These are phyloP conservation scores for Besnoitia besnoiti DNA, from an alignment of 169 alveolate species.

Conservation along the genomic window DNA sequence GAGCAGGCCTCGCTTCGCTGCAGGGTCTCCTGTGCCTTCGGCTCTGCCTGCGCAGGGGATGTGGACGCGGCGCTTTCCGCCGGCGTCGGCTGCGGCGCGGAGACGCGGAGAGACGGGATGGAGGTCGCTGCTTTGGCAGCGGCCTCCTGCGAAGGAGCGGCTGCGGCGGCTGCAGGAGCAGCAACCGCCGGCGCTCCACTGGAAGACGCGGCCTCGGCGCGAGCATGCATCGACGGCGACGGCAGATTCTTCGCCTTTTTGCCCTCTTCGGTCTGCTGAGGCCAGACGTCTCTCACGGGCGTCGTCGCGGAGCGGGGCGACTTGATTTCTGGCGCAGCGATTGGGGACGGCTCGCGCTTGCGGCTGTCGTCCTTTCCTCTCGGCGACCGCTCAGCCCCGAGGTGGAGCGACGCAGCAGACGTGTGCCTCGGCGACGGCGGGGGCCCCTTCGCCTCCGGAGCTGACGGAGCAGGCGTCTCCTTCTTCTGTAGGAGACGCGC, in stretches of 20 bases:
- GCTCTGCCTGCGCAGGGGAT: not conserved
- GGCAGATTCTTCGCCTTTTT: not conserved
- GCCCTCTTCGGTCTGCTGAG: not conserved
- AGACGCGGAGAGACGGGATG: not conserved
- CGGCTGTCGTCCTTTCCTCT: too few relatives aligned
- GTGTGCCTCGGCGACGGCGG: not conserved
- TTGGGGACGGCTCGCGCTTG: not conserved
- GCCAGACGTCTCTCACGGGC: not conserved
- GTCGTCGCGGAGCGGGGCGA: not conserved
- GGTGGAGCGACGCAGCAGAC: too few relatives aligned
- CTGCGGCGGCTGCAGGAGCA: too few relatives aligned
- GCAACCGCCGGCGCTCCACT: not conserved
- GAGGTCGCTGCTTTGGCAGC: too few relatives aligned
- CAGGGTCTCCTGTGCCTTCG: not conserved
- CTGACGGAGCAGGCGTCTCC: not conserved
- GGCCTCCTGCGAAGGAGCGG: too few relatives aligned
- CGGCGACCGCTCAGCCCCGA: too few relatives aligned
- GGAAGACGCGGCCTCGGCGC: not conserved
- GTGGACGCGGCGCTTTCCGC: not conserved
- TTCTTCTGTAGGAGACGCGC: conserved; percentile 34
- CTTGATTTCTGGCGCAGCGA: not conserved
- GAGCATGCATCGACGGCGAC: too few relatives aligned
- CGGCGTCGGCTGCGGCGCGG: not conserved
- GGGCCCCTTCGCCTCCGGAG: not conserved
- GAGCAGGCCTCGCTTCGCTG: not conserved